Conservation (phyloP, 768 basidiomycete genomes). For the Leccinum rimulosum region DNA sequence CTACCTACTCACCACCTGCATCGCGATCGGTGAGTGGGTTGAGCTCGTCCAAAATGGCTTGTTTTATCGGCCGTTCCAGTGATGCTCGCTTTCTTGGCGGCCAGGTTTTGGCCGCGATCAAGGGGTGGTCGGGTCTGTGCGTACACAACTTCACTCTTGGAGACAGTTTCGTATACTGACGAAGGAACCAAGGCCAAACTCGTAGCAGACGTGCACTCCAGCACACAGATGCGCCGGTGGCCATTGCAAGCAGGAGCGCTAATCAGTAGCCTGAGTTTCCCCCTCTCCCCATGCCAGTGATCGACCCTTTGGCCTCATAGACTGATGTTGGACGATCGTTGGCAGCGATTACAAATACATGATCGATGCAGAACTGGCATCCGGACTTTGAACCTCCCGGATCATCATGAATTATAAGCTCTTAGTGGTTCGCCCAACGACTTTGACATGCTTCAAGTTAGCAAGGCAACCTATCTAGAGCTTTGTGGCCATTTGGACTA, state of each 20-base stretch:
- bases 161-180: background rate
- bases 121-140: background rate
- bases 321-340: background rate
- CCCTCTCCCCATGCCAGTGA: too few relatives aligned
- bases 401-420: background rate
- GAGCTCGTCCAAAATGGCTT: background rate
- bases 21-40: conserved; percentile 5
- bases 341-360: background rate
- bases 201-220: background rate
- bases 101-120: background rate
- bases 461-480: too few relatives aligned
- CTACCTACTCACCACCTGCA: background rate
- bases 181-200: background rate
- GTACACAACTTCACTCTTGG: background rate
- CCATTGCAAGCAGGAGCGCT: background rate
- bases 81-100: background rate
- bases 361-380: too few relatives aligned
- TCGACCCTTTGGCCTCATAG: background rate
- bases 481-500: too few relatives aligned
- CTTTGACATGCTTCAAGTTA: too few relatives aligned
- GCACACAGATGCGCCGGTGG: background rate
- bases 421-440: background rate
- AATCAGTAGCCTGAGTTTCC: background rate
- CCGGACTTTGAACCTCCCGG: background rate
- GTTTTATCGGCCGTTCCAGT: background rate